These are phyloP conservation scores for Tuber umbilicatum DNA, from an alignment of 495 filamentous ascomycete genomes.

Conservation along the genomic window DNA sequence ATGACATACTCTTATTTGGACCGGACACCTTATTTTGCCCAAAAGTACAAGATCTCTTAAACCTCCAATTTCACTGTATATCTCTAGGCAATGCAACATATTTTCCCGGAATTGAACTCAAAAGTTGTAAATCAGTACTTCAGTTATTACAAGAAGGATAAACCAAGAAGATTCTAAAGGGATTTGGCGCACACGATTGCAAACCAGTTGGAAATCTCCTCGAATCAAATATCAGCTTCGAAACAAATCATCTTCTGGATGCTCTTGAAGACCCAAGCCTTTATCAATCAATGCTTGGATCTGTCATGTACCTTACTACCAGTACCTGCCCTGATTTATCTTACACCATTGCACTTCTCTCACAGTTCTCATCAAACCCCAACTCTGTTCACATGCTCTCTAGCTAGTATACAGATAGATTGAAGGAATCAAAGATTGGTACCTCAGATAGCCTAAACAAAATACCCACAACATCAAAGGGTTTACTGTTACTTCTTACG, in stretches of 20 bases:
- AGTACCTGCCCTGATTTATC: slow-evolving; percentile 27
- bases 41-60: too few relatives aligned
- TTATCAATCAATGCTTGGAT: slow-evolving; percentile 10
- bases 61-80: slow-evolving; percentile 1
- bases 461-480: too few relatives aligned
- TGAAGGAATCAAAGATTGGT: too few relatives aligned
- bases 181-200: slow-evolving; percentile 4
- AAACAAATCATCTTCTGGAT: not conserved
- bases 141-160: not conserved
- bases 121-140: not conserved
- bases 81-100: not conserved
- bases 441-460: too few relatives aligned
- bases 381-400: not conserved
- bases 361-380: slow-evolving; percentile 5
- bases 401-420: slow-evolving; percentile 13
- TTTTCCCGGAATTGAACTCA: slow-evolving; percentile 1
- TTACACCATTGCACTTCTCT: slow-evolving; percentile 20
- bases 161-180: too few relatives aligned
- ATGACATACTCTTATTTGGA: slow-evolving; percentile 6
- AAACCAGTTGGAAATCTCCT: not conserved
- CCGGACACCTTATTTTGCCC: too few relatives aligned
- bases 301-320: not conserved
- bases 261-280: not conserved
- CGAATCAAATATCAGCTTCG: not conserved
- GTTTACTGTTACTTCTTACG: too few relatives aligned